Evolutionary conservation across 2,329 filamentous ascomycete genomes (phyloP), one percentile per base, ranked within the genome.

Genomic region (Chrysosporium queenslandicum): DNA sequence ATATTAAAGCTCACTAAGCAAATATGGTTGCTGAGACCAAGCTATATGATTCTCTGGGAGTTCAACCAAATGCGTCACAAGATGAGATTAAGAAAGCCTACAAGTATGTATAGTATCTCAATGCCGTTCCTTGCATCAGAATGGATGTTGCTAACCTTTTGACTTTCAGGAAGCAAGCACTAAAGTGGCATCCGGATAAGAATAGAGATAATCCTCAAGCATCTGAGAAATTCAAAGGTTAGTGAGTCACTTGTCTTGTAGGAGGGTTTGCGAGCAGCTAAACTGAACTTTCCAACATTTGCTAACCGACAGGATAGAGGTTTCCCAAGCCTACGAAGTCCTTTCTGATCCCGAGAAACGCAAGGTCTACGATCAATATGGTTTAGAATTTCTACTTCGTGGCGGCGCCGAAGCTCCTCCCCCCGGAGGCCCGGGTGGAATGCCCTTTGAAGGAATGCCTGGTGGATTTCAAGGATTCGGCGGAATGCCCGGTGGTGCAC

Each of bases 11-110:
- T 8, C 30, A 37, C 29, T 12, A 39, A 41, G 20, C 37, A 70
- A 80, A 61, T 60, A 96, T 97, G 91, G 88, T 94, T 61, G 86
- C 87, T 63, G 91, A 97, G 76, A 92, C 86, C 50, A 95, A 94
- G 72, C 83, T 97, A 58, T 98, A 98, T 77, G 88, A 97, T 70
- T 78, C 81, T 58, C 77, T 98, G 63, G 76, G 78, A 66, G 75
- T 96, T 71, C 85, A 87, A 68, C 80, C 91, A 34, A 80, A 82
- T 55, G 88, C 90, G 21, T 78, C 82, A 21, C 87, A 94, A 71
- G 91, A 96, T 66, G 91, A 97, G 59, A 94, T 98, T 68, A 97
- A 96, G 70, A 98, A 97, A 69, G 92, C 83, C 54, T 95, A 95
- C 70, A 80, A 86, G 83, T 87, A 82, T 70, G 79, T 62, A 23